These are phyloP conservation scores for Sambucus nigra DNA, from an alignment of 129 eudicot species.

Conservation along the genomic window DNA sequence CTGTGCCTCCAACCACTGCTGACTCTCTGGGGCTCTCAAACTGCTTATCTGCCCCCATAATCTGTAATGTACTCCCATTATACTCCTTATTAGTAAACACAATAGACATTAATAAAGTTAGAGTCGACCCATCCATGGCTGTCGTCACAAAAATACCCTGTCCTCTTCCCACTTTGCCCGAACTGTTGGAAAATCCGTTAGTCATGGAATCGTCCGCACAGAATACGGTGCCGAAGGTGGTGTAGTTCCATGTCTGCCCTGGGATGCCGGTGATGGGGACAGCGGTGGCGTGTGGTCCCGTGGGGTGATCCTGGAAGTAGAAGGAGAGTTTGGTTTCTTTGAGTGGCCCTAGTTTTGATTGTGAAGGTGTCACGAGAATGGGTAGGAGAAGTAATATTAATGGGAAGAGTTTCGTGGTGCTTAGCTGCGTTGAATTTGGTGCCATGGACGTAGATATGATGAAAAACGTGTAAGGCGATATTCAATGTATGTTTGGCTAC, in stretches of 20 bases:
- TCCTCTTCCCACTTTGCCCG: conserved; percentile 8
- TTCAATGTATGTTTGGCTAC: too few species aligned
- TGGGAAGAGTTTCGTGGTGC: too few species aligned
- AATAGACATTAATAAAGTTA: conserved; percentile 12
- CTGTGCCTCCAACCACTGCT: conserved; percentile 36
- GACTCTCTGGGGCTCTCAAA: conserved; percentile 27
- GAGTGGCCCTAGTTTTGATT: conserved; percentile 6
- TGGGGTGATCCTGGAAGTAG: conserved; percentile 9
- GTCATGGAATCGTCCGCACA: conserved; percentile 10
- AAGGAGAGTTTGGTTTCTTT: conserved; percentile 13
- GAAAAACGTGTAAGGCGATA: too few species aligned
- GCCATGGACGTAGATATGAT: too few species aligned
- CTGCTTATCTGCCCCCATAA: conserved; percentile 21
- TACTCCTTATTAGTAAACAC: conserved; percentile 19
- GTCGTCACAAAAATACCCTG: conserved; percentile 18
- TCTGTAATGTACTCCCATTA: conserved; percentile 28
- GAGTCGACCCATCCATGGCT: conserved; percentile 15
- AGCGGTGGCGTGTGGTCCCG: conserved; percentile 10
- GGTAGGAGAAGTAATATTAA: conserved; percentile 3
- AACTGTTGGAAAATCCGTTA: not conserved
- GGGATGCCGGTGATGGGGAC: conserved; percentile 13
- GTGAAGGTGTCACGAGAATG: not conserved
- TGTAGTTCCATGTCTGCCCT: conserved; percentile 5
- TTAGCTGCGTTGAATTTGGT: too few species aligned
- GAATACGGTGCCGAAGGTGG: conserved; percentile 17